Conservation (phyloP, 2,329 filamentous ascomycete species). For the Lachnellula hyalina region DNA sequence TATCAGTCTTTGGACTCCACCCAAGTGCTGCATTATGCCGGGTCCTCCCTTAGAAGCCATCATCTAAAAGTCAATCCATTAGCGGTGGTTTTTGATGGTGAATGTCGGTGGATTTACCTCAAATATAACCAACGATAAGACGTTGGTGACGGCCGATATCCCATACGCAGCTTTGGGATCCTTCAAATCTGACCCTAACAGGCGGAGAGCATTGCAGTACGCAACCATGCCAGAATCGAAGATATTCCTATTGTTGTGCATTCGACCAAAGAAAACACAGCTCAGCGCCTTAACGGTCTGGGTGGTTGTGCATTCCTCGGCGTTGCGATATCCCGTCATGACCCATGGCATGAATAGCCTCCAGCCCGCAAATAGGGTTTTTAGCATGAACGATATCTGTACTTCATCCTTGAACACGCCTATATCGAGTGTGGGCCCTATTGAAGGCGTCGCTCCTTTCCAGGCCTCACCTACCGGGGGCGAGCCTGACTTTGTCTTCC, state of each 20-base stretch:
- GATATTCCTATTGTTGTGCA: conserved; percentile 6
- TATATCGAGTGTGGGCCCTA: background rate
- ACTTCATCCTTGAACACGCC: background rate
- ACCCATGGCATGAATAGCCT: conserved; percentile 8
- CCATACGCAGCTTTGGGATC: conserved; percentile 2
- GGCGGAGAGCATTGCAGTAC: conserved; percentile 13
- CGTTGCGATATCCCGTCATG: conserved; percentile 5
- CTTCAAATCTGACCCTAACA: conserved; percentile 12
- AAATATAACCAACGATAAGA: conserved; percentile 11
- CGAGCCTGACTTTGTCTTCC: background rate
- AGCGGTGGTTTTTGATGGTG: background rate
- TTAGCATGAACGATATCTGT: conserved; percentile 9
- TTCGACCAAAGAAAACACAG: conserved; percentile 11
- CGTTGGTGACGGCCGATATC: conserved; percentile 10
- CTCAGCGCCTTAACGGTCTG: conserved; percentile 14
- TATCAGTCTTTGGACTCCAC: conserved; percentile 10
- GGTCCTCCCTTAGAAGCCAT: conserved; percentile 7
- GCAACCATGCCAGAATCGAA: conserved; percentile 8
- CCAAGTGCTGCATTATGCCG: conserved; percentile 9
- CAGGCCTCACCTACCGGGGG: too few species aligned
- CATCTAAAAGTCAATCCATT: conserved; percentile 4
- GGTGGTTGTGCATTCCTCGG: conserved; percentile 14
- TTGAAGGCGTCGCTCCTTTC: background rate
- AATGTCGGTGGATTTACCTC: conserved; percentile 4
- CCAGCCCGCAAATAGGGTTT: conserved; percentile 10